These are phyloP conservation scores for Claviceps fusiformis DNA, from an alignment of 2,329 filamentous ascomycete species.

Conservation along the genomic window DNA sequence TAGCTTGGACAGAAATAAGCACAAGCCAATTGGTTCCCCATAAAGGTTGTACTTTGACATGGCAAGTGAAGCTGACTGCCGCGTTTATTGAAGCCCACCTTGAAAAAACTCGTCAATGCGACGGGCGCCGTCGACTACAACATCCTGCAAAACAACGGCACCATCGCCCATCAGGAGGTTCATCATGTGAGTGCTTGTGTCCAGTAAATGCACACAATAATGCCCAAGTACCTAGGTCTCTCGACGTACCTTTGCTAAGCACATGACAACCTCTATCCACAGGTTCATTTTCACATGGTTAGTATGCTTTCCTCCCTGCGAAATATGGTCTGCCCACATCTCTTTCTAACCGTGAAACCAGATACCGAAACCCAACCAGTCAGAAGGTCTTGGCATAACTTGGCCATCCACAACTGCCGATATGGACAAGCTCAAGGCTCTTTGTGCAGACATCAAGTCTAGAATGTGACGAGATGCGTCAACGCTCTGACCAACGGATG, in stretches of 20 bases:
- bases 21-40: background rate
- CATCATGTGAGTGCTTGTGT: constrained; percentile 54
- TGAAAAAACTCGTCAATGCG: constrained; percentile 74
- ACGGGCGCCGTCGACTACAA: constrained; percentile 75
- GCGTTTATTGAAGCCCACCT: constrained; percentile 22
- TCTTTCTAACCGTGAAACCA: constrained; percentile 18
- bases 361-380: constrained; percentile 86
- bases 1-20: background rate
- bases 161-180: constrained; percentile 81
- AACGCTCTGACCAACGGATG: background rate
- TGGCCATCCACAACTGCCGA: constrained; percentile 69
- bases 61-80: background rate
- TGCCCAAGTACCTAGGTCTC: too few species aligned
- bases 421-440: constrained; percentile 69
- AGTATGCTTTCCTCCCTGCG: constrained; percentile 10
- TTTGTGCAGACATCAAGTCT: constrained; percentile 72
- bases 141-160: constrained; percentile 90
- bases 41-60: background rate
- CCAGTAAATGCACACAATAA: background rate
- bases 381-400: constrained; percentile 62
- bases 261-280: background rate
- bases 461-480: constrained; percentile 52
- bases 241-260: background rate
- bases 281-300: constrained; percentile 93
- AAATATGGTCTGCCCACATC: background rate